Base-by-base conservation (phyloP, 306 rosid species). In the Quercus engelmannii region DNA sequence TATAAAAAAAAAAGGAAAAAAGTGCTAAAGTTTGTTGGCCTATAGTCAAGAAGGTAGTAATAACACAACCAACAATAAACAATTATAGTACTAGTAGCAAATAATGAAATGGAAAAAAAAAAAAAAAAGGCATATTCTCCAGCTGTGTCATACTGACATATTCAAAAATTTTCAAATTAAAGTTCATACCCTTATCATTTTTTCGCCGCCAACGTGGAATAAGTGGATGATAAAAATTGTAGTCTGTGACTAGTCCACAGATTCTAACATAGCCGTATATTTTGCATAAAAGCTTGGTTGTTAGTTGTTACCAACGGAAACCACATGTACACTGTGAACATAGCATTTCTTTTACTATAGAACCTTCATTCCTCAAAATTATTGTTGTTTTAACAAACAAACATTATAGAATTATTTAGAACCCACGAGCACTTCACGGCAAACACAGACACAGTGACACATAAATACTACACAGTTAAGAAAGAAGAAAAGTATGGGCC, bases 91-190 rank as follows among this genome's bases (percentile, higher is more conserved):
- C 15, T 62, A 62, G 17, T 62, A 31, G 26, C 10, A 62, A 49
- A 49, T 62, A 21, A 62, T 12, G 21, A 13, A 14, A 21, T 12
- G 1, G 6, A 12, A 7, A 62, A 62, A 2, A 3, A 11, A 56
- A 38, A 5, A 25, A 7, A 3, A 11, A 28, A 69, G 7, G 46
- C 46, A 41, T 43, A 56, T 69, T 57, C 70, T 25, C 58, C 74
- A 73, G 41, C 69, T 43, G 52, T 13, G 18, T 11, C n/a, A 20
- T 21, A 11, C 52, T 72, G 18, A n/a, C n/a, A 20, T 23, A 0
- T 72, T 72, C 75, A 52, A 71, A 71, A 2, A 2, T 0, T 25
- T 52, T 71, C 75, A 72, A 72, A 72, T 72, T 72, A 49, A 72
- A 51, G 75, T 72, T 28, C 43, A 1, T 25, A 23, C 46, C 6